Base-by-base conservation (phyloP, 306 rosid genomes). In the Cicer arietinum region DNA sequence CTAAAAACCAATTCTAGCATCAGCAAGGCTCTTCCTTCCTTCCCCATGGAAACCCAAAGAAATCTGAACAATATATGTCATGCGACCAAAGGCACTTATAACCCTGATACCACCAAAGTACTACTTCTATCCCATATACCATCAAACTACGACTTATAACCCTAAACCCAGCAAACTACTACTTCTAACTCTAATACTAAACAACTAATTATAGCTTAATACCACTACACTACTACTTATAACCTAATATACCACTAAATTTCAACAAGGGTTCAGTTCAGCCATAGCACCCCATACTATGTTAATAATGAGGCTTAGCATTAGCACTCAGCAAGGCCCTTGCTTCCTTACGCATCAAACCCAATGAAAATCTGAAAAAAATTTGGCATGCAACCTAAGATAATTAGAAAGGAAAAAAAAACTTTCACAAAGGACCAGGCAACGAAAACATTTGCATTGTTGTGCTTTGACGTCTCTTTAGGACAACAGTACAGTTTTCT, bases 401-500 rank as follows among this genome's bases (percentile, higher is more conserved):
- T 8, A 76, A 18, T 5, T 12, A 40, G 59, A 58, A 44, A 48
- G 18, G 2, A 12, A 12, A 25, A 40, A 8, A 47, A 11, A 35
- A 10, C 63, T 3, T 39, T 30, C 37, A 50, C 22, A 62, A 25
- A 70, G 51, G 43, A 12, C 60, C 60, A 20, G 45, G 42, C 39
- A 78, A 5, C 35, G 7, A 46, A 40, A 62, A 70, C 45, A 18
- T 39, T 10, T 3, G 35, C 42, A 47, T 13, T 46, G 39, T 6
- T 25, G 62, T 17, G 63, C 45, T 5, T 46, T 47, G 39, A 69
- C 47, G 63, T 69, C 17, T 67, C 75, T 57, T 11, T 22, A 30
- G 69, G 11, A 78, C 67, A 25, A n/a, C 20, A 46, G n/a, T 60
- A 54, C 2, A 10, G 14, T 60, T 78, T 60, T 59, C 61, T 57